Percentiles rank a stretch among this genome's conserved stretches.
Conservation (phyloP, 2,329 filamentous ascomycete genomes). For the Exophiala sp. region DNA sequence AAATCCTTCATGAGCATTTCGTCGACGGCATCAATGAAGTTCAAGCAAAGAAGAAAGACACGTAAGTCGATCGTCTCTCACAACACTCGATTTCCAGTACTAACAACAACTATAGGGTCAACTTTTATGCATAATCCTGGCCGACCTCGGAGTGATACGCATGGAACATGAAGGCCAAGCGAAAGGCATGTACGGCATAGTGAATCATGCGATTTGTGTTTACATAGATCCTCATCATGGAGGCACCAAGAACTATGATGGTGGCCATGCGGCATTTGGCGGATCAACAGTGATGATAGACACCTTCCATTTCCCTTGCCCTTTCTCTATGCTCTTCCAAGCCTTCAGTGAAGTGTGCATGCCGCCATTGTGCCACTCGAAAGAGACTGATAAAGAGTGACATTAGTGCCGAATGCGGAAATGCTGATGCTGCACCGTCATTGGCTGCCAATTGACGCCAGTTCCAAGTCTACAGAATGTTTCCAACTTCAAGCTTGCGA, state of each 20-base stretch:
- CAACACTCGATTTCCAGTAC: no score
- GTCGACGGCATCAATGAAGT: slow-evolving; percentile 98
- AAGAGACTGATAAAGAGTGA: no score
- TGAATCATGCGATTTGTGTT: not conserved
- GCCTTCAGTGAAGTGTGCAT: not conserved
- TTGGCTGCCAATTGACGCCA: slow-evolving; percentile 5
- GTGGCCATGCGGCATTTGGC: not conserved
- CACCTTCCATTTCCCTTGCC: not conserved
- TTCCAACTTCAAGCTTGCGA: slow-evolving; percentile 1
- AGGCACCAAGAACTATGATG: not conserved
- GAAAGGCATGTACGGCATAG: not conserved
- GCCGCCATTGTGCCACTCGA: no score
- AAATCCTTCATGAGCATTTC: slow-evolving; percentile 97
- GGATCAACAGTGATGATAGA: not conserved
- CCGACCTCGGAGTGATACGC: not conserved
- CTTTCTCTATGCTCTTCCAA: not conserved
- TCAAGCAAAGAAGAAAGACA: slow-evolving; percentile 81
- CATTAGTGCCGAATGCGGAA: not conserved
- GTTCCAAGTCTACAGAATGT: slow-evolving; percentile 7
- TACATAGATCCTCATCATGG: not conserved
- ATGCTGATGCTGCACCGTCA: not conserved
- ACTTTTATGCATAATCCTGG: slow-evolving; percentile 32
- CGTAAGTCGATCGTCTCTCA: slow-evolving; percentile 35
- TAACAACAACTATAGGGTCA: slow-evolving; percentile 25
- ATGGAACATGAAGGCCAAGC: slow-evolving; percentile 1